phyloP scores from a whole-genome alignment of 352 stramenopile genomes.

The Aphanomyces cochlioides region DNA sequence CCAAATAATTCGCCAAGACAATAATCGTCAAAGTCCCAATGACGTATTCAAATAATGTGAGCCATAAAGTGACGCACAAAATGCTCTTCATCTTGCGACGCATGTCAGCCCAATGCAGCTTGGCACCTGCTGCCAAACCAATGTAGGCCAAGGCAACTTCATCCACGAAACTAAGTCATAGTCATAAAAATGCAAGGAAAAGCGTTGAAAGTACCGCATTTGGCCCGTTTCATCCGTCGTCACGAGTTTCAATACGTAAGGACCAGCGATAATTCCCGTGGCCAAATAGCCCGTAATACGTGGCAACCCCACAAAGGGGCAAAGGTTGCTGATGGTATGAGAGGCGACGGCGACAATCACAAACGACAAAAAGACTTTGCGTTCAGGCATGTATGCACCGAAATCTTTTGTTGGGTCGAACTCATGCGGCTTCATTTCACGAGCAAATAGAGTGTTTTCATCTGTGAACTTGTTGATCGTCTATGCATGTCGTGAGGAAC shows the following conservation, averaged over 20 bases:
- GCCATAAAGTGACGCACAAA: constrained; percentile 43
- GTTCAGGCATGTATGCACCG: constrained; percentile 45
- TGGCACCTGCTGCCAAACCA: constrained; percentile 54
- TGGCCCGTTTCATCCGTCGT: constrained; percentile 44
- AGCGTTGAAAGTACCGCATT: constrained; percentile 18
- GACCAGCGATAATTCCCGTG: constrained; percentile 60
- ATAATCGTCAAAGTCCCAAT: constrained; percentile 61
- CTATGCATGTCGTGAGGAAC: background rate
- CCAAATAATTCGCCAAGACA: constrained; percentile 52
- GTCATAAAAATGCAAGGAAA: constrained; percentile 4
- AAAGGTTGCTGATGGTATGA: constrained; percentile 58
- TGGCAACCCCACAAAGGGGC: constrained; percentile 52
- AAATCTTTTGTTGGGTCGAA: constrained; percentile 46
- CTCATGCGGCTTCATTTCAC: constrained; percentile 58
- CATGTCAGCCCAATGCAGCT: constrained; percentile 63
- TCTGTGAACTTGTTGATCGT: constrained; percentile 59
- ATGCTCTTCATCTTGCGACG: constrained; percentile 60
- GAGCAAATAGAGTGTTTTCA: constrained; percentile 57
- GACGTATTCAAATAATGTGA: constrained; percentile 60
- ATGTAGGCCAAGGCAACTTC: constrained; percentile 66
- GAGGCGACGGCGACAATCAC: constrained; percentile 58
- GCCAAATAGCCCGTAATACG: constrained; percentile 65
- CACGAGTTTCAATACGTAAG: constrained; percentile 59
- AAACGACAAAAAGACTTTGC: constrained; percentile 49
- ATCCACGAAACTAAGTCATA: constrained; percentile 48